Evolutionary conservation across 1,284 basidiomycete species (phyloP).

Genomic region (Xerocomus amazonicus): DNA sequence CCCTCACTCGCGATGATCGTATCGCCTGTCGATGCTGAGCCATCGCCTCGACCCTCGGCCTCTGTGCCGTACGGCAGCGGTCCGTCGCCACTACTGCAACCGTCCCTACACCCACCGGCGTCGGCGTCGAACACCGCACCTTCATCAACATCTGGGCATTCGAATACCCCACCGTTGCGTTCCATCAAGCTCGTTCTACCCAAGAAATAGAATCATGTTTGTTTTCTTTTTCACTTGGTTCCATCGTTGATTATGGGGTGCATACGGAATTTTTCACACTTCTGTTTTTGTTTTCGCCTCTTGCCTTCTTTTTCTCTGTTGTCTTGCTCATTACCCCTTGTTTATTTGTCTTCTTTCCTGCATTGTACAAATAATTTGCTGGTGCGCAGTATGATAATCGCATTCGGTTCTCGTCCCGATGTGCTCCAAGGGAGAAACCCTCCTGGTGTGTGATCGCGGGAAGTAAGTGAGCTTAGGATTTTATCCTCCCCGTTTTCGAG

Average conservation of each 20-base stretch:
- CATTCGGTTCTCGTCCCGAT: slow-evolving; percentile 1
- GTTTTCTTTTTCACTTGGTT: neutral
- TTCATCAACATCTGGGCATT: slow-evolving; percentile 11
- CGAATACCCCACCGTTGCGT: slow-evolving; percentile 30
- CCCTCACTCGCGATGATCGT: slow-evolving; percentile 43
- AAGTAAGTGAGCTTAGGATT: too few species aligned
- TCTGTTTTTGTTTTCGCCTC: neutral
- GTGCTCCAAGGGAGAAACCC: neutral
- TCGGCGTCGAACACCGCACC: slow-evolving; percentile 2
- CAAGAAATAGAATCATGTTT: slow-evolving; percentile 26
- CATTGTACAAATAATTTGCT: neutral
- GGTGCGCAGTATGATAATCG: neutral
- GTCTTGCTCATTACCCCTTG: neutral
- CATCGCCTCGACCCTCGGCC: slow-evolving; percentile 30
- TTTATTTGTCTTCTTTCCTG: neutral
- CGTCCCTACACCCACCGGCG: slow-evolving; percentile 11
- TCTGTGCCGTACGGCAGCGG: slow-evolving; percentile 22
- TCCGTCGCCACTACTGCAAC: slow-evolving; percentile 10
- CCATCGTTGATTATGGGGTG: neutral
- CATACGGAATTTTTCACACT: slow-evolving; percentile 2
- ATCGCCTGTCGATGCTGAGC: slow-evolving; percentile 36
- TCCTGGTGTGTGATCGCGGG: too few species aligned
- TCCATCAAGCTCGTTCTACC: slow-evolving; percentile 32
- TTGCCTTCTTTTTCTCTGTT: neutral
- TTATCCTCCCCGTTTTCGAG: too few species aligned